Base-by-base conservation (phyloP, 352 stramenopile species). In the Phytophthora macrochlamydospora region DNA sequence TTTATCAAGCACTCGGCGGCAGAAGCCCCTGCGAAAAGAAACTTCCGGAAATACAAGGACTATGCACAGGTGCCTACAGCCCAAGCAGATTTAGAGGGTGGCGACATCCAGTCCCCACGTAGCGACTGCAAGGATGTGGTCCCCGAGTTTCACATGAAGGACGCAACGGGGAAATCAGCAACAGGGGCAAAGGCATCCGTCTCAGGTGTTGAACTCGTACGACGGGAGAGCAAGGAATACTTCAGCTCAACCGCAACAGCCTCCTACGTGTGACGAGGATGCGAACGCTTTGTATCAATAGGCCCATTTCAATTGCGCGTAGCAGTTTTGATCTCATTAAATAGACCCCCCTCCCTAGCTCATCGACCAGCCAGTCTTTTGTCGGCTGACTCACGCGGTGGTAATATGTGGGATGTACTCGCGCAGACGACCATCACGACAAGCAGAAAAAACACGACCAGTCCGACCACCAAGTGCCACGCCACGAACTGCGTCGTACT, bases 401-500 rank as follows among this genome's bases (percentile, higher is more conserved):
- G 18, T 24, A 24, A 87, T 56, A 40, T 86, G 79, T 13, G 81
- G 82, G 29, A 85, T 79, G 60, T 90, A 91, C 56, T 88, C 77
- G 35, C 85, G 85, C 37, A 92, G 61, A 40, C 78, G 63, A n/a
- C 83, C 83, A 58, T 93, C 85, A 13, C 85, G 83, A 40, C 77
- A 86, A 18, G 72, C 83, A 2, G 78, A 89, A 48, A 84, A 82
- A 8, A 91, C 69, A 33, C 73, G 75, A 12, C 78, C 74, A 44
- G 73, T 84, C 14, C 60, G 45, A 7, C 51, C 31, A 2, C 59
- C 60, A 18, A 90, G 32, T 13, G 76, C 65, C 4, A 93, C 55
- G n/a, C 70, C 74, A 18, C 82, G 83, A 9, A 93, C 76, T n/a
- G 83, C 70, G 31, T 93, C 85, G 58, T 87, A 93, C 18, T 80